Percentiles rank a stretch among this genome's conserved stretches.
phyloP scores from a whole-genome alignment of 495 filamentous ascomycete genomes.

The Endocarpon pusillum region DNA sequence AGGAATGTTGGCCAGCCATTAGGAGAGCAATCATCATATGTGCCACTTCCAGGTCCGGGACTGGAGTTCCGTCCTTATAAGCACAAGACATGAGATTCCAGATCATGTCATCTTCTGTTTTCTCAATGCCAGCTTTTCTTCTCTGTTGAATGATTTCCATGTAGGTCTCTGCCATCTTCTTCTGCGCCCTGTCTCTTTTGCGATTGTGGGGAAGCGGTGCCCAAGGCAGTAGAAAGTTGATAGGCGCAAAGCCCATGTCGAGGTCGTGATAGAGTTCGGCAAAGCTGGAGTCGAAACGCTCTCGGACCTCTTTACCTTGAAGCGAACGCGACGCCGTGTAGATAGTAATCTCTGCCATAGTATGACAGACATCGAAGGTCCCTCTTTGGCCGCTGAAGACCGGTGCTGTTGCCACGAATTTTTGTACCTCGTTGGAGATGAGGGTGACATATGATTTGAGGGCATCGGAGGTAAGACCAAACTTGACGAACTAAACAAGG shows the following conservation, averaged over 20 bases:
- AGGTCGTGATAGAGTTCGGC: slow-evolving; percentile 49
- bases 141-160: slow-evolving; percentile 41
- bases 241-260: slow-evolving; percentile 45
- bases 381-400: slow-evolving; percentile 30
- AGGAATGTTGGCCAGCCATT: slow-evolving; percentile 50
- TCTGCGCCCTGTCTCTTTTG: slow-evolving; percentile 38
- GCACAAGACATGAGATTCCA: slow-evolving; percentile 44
- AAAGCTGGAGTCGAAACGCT: slow-evolving; percentile 41
- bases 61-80: slow-evolving; percentile 42
- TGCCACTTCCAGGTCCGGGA: slow-evolving; percentile 45
- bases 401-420: slow-evolving; percentile 30
- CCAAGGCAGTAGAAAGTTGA: slow-evolving; percentile 51
- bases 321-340: slow-evolving; percentile 49
- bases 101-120: slow-evolving; percentile 39
- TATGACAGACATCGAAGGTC: slow-evolving; percentile 33
- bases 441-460: slow-evolving; percentile 43
- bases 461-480: slow-evolving; percentile 43
- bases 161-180: slow-evolving; percentile 40
- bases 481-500: slow-evolving; percentile 42
- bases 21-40: slow-evolving; percentile 54
- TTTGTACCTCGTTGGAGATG: slow-evolving; percentile 33
- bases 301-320: slow-evolving; percentile 47
- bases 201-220: slow-evolving; percentile 45
- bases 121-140: slow-evolving; percentile 28
- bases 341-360: slow-evolving; percentile 44